Evolutionary conservation across 257 asterid genomes (phyloP).

Genomic region (Petunia secreta): DNA sequence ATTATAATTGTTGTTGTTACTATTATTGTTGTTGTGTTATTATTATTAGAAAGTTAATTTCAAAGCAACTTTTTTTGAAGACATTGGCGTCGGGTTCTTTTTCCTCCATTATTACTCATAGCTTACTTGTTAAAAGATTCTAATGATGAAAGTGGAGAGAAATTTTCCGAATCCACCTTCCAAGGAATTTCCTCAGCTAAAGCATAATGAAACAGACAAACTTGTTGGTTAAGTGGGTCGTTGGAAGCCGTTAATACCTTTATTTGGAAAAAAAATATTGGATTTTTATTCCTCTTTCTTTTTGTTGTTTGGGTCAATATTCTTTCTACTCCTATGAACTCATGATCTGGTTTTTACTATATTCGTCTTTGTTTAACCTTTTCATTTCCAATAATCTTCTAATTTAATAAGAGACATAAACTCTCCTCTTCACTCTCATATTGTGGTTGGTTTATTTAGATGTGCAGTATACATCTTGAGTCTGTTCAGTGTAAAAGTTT

Average conservation of each 20-base stretch:
- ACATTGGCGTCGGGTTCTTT: too few relatives aligned
- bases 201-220: background rate
- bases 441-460: too few relatives aligned
- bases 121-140: background rate
- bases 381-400: background rate
- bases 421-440: too few relatives aligned
- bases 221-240: conserved; percentile 4
- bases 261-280: background rate
- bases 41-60: too few relatives aligned
- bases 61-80: too few relatives aligned
- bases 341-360: background rate
- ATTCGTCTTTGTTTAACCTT: background rate
- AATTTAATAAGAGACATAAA: too few relatives aligned
- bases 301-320: background rate
- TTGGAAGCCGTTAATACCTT: background rate
- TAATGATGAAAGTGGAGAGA: background rate
- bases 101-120: background rate
- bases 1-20: too few relatives aligned
- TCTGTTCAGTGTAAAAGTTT: too few relatives aligned
- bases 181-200: conserved; percentile 1
- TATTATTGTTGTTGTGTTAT: too few relatives aligned
- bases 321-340: background rate
- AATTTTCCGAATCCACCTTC: conserved; percentile 27
- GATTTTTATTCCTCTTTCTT: background rate
- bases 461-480: too few relatives aligned